These are phyloP conservation scores for Chaetoceros tenuissimus DNA, from an alignment of 108 stramenopile species.

Conservation along the genomic window DNA sequence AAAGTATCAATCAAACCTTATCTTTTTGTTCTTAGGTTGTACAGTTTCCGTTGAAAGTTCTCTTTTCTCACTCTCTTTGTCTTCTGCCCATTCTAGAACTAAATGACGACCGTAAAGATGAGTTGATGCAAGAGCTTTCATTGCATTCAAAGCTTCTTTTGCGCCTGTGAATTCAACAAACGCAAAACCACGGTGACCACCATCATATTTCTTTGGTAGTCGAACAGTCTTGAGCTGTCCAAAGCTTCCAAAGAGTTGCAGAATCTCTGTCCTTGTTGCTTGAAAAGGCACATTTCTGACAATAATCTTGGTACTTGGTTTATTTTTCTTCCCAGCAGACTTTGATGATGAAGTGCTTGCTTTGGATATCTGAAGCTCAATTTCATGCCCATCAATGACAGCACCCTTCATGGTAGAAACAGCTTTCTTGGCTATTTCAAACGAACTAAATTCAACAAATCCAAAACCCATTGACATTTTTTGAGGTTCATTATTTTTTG, in stretches of 20 bases:
- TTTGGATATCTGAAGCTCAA: constrained; percentile 80
- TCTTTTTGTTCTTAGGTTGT: too few species aligned
- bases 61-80: too few species aligned
- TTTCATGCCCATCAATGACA: constrained; percentile 85
- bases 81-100: constrained; percentile 93
- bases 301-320: constrained; percentile 79
- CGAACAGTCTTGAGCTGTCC: constrained; percentile 91
- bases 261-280: constrained; percentile 84
- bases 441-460: constrained; percentile 91
- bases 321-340: constrained; percentile 14
- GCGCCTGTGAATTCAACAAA: constrained; percentile 91
- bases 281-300: constrained; percentile 97
- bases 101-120: constrained; percentile 98
- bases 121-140: constrained; percentile 73
- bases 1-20: too few species aligned
- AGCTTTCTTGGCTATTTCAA: constrained; percentile 58
- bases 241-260: constrained; percentile 88
- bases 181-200: constrained; percentile 94
- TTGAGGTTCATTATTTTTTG: constrained; percentile 13
- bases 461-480: constrained; percentile 92
- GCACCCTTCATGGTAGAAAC: constrained; percentile 73
- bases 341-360: constrained; percentile 5
- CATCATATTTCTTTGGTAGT: constrained; percentile 97
- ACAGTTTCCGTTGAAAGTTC: too few species aligned
- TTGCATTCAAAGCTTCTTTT: constrained; percentile 90